These are phyloP conservation scores for Myxozyma geophila DNA, from an alignment of 805 yeast species.

Conservation along the genomic window DNA sequence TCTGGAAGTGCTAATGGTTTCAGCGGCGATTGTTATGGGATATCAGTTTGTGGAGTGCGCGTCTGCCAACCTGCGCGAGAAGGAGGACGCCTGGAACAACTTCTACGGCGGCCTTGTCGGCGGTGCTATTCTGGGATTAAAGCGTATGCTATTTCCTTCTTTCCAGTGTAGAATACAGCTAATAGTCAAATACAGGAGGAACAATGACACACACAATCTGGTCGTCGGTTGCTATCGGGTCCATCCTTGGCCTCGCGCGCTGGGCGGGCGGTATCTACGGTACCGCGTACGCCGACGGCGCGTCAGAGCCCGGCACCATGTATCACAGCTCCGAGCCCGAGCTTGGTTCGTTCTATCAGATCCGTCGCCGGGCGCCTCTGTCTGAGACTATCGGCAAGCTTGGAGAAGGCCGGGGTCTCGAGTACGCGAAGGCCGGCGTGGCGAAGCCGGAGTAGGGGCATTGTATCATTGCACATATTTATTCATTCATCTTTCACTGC, in stretches of 20 bases:
- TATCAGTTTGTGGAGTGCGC: conserved; percentile 51
- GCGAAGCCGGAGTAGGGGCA: conserved; percentile 1
- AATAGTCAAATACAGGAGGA: conserved; percentile 3
- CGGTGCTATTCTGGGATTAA: conserved; percentile 25
- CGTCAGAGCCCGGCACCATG: conserved; percentile 38
- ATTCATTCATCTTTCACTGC: not conserved
- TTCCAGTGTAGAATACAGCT: not conserved
- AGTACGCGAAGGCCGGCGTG: conserved; percentile 21
- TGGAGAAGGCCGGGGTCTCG: conserved; percentile 52
- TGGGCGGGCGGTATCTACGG: conserved; percentile 58
- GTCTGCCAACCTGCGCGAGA: conserved; percentile 63
- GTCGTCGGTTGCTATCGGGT: conserved; percentile 27
- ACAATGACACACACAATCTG: conserved; percentile 18
- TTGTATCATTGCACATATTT: not conserved
- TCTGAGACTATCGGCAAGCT: conserved; percentile 76
- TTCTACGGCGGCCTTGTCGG: conserved; percentile 30
- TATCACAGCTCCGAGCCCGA: not conserved
- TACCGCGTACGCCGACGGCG: conserved; percentile 43
- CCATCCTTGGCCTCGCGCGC: conserved; percentile 38
- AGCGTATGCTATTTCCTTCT: not conserved
- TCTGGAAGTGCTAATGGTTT: not conserved
- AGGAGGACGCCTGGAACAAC: conserved; percentile 62
- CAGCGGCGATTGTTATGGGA: conserved; percentile 57
- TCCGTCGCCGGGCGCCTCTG: conserved; percentile 77
- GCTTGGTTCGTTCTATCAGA: conserved; percentile 70